A percentile compares a stretch with the other conserved stretches of the same genome.
These are phyloP conservation scores for Coemansia sp. DNA, from an alignment of 192 early-diverging fungal species.

Conservation along the genomic window DNA sequence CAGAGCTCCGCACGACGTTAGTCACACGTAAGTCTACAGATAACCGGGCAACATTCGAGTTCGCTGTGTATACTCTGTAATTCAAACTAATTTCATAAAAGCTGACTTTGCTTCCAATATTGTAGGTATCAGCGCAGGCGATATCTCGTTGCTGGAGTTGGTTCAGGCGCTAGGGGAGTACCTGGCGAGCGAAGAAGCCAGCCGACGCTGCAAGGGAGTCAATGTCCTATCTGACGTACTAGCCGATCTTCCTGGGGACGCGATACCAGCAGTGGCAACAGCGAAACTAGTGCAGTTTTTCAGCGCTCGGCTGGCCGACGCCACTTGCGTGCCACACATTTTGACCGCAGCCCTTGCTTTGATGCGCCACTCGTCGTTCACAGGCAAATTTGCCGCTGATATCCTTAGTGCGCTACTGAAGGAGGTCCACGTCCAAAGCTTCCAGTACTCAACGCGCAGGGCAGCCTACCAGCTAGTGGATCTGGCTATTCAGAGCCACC, in stretches of 20 bases:
- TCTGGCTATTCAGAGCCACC: slow-evolving; percentile 60
- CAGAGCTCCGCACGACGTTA: slow-evolving; percentile 31
- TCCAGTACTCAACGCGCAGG: slow-evolving; percentile 83
- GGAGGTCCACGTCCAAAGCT: slow-evolving; percentile 89
- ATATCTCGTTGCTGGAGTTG: slow-evolving; percentile 70
- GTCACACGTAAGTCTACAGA: slow-evolving; percentile 26
- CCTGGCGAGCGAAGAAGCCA: slow-evolving; percentile 83
- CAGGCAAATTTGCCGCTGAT: slow-evolving; percentile 60
- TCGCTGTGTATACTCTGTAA: neutral
- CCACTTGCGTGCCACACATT: slow-evolving; percentile 68
- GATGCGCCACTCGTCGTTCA: slow-evolving; percentile 65
- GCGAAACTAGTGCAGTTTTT: slow-evolving; percentile 73
- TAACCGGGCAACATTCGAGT: neutral
- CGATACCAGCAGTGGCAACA: slow-evolving; percentile 49
- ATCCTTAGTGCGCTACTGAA: slow-evolving; percentile 67
- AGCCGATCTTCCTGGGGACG: slow-evolving; percentile 37
- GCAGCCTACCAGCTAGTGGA: slow-evolving; percentile 77
- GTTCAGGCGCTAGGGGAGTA: slow-evolving; percentile 79
- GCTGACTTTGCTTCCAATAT: neutral
- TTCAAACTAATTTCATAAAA: neutral
- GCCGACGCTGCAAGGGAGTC: slow-evolving; percentile 82
- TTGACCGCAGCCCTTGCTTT: slow-evolving; percentile 69
- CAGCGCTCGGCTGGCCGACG: slow-evolving; percentile 74
- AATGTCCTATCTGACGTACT: slow-evolving; percentile 70
- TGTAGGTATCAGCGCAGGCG: slow-evolving; percentile 53